A percentile compares a stretch with the other conserved stretches of the same genome.
Conservation (phyloP, 495 filamentous ascomycete species). For the Terfezia claveryi region DNA sequence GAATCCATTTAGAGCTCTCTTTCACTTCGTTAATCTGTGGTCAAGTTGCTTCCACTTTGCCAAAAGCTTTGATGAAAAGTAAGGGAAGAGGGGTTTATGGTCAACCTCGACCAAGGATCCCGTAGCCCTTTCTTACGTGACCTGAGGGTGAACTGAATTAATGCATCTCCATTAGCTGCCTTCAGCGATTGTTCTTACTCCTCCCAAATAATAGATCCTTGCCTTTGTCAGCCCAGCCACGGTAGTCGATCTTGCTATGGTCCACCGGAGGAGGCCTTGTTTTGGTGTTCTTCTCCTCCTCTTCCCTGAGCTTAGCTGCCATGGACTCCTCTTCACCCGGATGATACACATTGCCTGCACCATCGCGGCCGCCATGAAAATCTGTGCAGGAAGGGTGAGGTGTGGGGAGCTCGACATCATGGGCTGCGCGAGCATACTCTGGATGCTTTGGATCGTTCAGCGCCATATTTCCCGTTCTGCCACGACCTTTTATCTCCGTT, state of each 20-base stretch:
- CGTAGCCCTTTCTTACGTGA: too few species aligned
- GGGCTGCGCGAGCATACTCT: slow-evolving; percentile 49
- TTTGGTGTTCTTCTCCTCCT: slow-evolving; percentile 20
- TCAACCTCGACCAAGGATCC: neutral
- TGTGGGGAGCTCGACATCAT: slow-evolving; percentile 48
- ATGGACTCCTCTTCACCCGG: slow-evolving; percentile 18
- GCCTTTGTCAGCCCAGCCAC: slow-evolving; percentile 30
- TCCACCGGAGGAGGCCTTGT: slow-evolving; percentile 6
- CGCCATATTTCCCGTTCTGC: slow-evolving; percentile 50
- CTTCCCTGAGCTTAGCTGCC: slow-evolving; percentile 15
- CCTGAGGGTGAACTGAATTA: too few species aligned
- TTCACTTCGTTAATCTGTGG: too few species aligned
- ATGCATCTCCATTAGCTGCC: slow-evolving; percentile 2
- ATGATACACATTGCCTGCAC: slow-evolving; percentile 32
- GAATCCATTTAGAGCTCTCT: too few species aligned
- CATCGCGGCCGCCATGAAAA: slow-evolving; percentile 27
- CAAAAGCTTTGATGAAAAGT: too few species aligned
- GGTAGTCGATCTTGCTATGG: slow-evolving; percentile 12
- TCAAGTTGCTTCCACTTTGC: too few species aligned
- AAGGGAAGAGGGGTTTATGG: neutral
- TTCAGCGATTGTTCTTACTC: slow-evolving; percentile 19
- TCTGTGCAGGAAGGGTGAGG: slow-evolving; percentile 25
- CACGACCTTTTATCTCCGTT: slow-evolving; percentile 25
- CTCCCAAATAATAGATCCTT: slow-evolving; percentile 31
- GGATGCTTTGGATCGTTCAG: slow-evolving; percentile 39